These are phyloP conservation scores for Aspergillus aculeatus DNA, from an alignment of 2,329 filamentous ascomycete species.

Conservation along the genomic window DNA sequence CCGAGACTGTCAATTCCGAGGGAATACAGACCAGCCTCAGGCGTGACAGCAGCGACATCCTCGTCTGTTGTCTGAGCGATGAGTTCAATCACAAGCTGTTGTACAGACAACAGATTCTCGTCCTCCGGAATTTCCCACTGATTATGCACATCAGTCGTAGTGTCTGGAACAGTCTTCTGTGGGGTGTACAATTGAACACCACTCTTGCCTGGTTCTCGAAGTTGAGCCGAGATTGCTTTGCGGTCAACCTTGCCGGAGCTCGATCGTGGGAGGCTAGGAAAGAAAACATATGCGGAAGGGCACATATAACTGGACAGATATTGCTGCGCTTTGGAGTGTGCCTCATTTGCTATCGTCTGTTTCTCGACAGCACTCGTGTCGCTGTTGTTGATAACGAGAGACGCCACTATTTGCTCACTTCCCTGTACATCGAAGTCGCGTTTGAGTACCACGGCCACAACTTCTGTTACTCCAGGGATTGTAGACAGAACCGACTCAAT, in stretches of 20 bases:
- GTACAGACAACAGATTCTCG: constrained; percentile 4
- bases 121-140: constrained; percentile 9
- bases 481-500: constrained; percentile 53
- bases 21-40: constrained; percentile 21
- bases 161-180: background rate
- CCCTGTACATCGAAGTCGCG: constrained; percentile 18
- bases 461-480: constrained; percentile 21
- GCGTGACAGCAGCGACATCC: constrained; percentile 15
- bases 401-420: constrained; percentile 28
- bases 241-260: constrained; percentile 30
- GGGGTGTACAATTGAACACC: constrained; percentile 6
- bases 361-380: constrained; percentile 6
- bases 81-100: constrained; percentile 17
- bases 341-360: constrained; percentile 16
- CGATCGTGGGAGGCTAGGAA: constrained; percentile 23
- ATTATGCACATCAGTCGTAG: background rate
- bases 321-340: constrained; percentile 12
- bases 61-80: constrained; percentile 19
- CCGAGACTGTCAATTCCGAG: constrained; percentile 38
- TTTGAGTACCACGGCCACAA: constrained; percentile 24
- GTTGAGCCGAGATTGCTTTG: constrained; percentile 18
- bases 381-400: constrained; percentile 18
- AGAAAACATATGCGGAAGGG: constrained; percentile 25
- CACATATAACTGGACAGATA: constrained; percentile 27
- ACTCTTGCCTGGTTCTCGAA: constrained; percentile 9